phyloP scores from a whole-genome alignment of 345 rosid species.

The Syzygium oleosum region DNA sequence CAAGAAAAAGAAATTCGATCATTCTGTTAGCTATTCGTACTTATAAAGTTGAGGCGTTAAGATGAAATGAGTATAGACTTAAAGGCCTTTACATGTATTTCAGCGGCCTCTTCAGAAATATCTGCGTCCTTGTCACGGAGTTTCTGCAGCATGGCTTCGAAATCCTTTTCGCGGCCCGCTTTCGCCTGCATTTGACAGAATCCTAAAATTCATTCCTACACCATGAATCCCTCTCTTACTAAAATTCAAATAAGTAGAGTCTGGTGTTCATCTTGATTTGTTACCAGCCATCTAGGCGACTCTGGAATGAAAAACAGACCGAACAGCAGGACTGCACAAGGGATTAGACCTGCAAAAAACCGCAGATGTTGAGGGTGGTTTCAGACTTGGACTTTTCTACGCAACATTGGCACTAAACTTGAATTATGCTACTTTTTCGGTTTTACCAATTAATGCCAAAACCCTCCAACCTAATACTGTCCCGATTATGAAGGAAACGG shows the following conservation, averaged over 20 bases:
- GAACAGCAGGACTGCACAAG: conserved; percentile 4
- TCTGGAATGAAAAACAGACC: conserved; percentile 13
- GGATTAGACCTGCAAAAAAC: conserved; percentile 2
- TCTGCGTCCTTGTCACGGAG: conserved; percentile 80
- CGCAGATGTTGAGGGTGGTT: neutral
- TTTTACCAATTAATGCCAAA: conserved; percentile 66
- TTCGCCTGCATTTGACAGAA: conserved; percentile 49
- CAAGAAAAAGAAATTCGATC: conserved; percentile 3
- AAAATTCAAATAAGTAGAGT: neutral
- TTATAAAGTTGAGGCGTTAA: neutral
- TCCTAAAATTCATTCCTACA: neutral
- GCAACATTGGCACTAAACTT: neutral
- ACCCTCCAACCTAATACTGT: conserved; percentile 72
- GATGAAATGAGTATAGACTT: neutral
- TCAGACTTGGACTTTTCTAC: neutral
- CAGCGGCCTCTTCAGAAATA: conserved; percentile 63
- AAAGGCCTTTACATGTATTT: conserved; percentile 46
- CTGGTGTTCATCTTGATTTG: neutral
- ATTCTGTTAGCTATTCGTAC: neutral
- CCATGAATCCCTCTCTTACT: neutral
- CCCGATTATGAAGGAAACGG: conserved; percentile 81
- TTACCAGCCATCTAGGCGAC: conserved; percentile 27
- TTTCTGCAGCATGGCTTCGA: conserved; percentile 52
- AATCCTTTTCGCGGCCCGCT: conserved; percentile 48
- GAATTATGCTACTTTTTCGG: neutral